Percentiles rank a stretch among this genome's conserved stretches.
These are phyloP conservation scores for Terana coerulea DNA, from an alignment of 768 basidiomycete genomes.

Conservation along the genomic window DNA sequence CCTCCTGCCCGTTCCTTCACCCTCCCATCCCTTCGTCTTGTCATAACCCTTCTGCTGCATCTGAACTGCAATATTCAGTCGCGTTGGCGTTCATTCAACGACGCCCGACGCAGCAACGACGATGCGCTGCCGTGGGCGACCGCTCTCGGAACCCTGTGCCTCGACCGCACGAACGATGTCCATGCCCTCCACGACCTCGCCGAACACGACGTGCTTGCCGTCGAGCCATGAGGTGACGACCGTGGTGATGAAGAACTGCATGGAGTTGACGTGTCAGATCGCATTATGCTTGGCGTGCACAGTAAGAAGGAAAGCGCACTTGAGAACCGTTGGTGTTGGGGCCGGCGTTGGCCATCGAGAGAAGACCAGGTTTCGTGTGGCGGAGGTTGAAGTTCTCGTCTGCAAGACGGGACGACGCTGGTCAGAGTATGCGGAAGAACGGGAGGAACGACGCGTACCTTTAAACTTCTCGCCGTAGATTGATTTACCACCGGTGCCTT, in stretches of 20 bases:
- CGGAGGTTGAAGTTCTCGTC: conserved; percentile 84
- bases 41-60: no score
- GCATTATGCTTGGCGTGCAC: conserved; percentile 22
- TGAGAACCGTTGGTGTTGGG: conserved; percentile 77
- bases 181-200: conserved; percentile 36
- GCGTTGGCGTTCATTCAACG: conserved; percentile 8
- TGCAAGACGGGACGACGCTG: conserved; percentile 20
- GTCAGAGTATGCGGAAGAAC: conserved; percentile 10
- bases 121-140: conserved; percentile 10
- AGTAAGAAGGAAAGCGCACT: conserved; percentile 31
- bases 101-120: conserved; percentile 13
- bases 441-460: conserved; percentile 38
- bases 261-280: background rate
- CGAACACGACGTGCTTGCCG: conserved; percentile 84
- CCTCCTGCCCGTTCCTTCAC: no score
- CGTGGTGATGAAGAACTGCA: conserved; percentile 89
- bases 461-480: conserved; percentile 69
- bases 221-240: conserved; percentile 77
- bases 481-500: conserved; percentile 76
- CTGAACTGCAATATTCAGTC: no score
- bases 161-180: conserved; percentile 31
- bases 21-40: no score
- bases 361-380: conserved; percentile 65
- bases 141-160: conserved; percentile 11
- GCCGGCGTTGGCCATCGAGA: conserved; percentile 82